phyloP scores from a whole-genome alignment of 1,284 basidiomycete species.

The Papiliotrema flavescens region DNA sequence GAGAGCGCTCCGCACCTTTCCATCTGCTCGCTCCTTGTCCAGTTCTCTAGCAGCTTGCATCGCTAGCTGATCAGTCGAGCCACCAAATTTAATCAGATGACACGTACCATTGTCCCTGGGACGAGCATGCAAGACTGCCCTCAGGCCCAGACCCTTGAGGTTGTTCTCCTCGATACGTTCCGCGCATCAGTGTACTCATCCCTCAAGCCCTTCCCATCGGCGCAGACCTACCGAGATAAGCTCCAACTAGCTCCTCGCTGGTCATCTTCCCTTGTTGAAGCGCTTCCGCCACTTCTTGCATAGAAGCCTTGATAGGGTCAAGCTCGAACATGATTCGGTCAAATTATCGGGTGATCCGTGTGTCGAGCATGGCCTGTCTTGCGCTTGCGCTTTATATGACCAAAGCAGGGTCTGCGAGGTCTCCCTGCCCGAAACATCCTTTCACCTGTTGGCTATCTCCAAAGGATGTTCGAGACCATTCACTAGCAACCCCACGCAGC shows the following conservation, averaged over 20 bases:
- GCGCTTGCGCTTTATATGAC: too few relatives aligned
- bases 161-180: constrained; percentile 13
- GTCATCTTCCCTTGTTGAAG: constrained; percentile 11
- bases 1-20: constrained; percentile 7
- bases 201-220: not conserved
- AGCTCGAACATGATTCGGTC: too few relatives aligned
- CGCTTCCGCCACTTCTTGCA: too few relatives aligned
- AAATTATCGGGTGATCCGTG: too few relatives aligned
- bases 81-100: not conserved
- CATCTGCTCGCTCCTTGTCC: constrained; percentile 14
- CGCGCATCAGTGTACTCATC: not conserved
- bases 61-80: not conserved
- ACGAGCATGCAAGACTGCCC: constrained; percentile 16
- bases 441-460: too few relatives aligned
- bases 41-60: constrained; percentile 10
- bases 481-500: too few relatives aligned
- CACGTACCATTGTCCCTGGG: constrained; percentile 5
- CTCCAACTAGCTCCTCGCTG: constrained; percentile 2
- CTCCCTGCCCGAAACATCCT: too few relatives aligned
- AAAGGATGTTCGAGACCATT: too few relatives aligned
- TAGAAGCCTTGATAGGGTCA: too few relatives aligned
- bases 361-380: too few relatives aligned
- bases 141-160: constrained; percentile 10
- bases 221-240: constrained; percentile 1
- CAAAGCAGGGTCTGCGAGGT: too few relatives aligned